phyloP scores from a whole-genome alignment of 2,329 filamentous ascomycete genomes.

The Nothopassalora personata region DNA sequence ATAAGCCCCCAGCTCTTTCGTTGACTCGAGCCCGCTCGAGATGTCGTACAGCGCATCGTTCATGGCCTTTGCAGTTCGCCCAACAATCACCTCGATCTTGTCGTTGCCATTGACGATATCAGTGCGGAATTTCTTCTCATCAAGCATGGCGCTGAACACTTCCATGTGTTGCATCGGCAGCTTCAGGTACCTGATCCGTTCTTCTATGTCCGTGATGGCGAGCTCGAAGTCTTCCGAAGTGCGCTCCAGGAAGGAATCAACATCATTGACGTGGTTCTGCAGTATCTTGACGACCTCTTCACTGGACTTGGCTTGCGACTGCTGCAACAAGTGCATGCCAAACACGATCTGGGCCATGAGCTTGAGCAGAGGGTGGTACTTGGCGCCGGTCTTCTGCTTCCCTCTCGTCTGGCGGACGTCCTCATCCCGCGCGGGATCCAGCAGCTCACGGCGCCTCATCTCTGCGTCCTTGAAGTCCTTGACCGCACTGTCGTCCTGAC shows the following conservation, averaged over 20 bases:
- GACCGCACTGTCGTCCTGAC: constrained; percentile 33
- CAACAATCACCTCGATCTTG: constrained; percentile 82
- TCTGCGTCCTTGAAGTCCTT: constrained; percentile 46
- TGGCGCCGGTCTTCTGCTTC: constrained; percentile 69
- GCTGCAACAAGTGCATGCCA: constrained; percentile 80
- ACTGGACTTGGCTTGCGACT: constrained; percentile 82
- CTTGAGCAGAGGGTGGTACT: constrained; percentile 83
- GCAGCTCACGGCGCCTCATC: constrained; percentile 58
- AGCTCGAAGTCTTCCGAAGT: constrained; percentile 79
- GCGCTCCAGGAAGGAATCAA: constrained; percentile 84
- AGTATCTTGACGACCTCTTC: constrained; percentile 82
- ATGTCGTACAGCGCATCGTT: constrained; percentile 75
- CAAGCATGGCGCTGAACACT: constrained; percentile 81
- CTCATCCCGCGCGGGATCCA: constrained; percentile 64
- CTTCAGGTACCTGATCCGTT: constrained; percentile 72
- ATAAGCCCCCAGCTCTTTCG: constrained; percentile 71
- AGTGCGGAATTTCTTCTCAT: constrained; percentile 73
- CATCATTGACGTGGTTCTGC: constrained; percentile 86
- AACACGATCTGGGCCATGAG: constrained; percentile 89
- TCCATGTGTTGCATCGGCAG: constrained; percentile 76
- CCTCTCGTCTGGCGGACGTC: constrained; percentile 64
- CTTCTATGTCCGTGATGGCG: constrained; percentile 71
- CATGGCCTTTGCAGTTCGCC: constrained; percentile 69
- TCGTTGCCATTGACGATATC: constrained; percentile 84
- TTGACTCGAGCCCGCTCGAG: constrained; percentile 68